A percentile compares a stretch with the other conserved stretches of the same genome.
Evolutionary conservation across 768 basidiomycete genomes (phyloP).

Genomic region (Ramaria sp.): DNA sequence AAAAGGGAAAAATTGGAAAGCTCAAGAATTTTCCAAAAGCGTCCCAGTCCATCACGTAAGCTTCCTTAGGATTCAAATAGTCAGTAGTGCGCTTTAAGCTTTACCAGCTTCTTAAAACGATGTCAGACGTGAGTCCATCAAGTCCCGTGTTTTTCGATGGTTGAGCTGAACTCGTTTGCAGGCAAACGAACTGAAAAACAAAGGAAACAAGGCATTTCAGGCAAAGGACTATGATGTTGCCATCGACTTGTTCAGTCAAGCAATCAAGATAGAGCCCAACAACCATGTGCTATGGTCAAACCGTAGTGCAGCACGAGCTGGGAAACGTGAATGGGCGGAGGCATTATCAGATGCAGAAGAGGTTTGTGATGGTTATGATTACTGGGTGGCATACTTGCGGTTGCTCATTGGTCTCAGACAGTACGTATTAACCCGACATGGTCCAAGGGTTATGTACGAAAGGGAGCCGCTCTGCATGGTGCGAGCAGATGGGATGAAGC

Average conservation of each 20-base stretch:
- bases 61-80: neutral
- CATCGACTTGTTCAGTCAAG: conserved; percentile 71
- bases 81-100: neutral
- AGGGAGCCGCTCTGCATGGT: conserved; percentile 90
- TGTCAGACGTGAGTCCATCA: neutral
- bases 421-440: conserved; percentile 70
- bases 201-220: conserved; percentile 91
- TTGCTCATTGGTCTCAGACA: conserved; percentile 36
- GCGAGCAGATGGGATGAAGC: conserved; percentile 70
- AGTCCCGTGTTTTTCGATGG: neutral
- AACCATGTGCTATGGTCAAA: conserved; percentile 93
- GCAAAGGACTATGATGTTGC: conserved; percentile 89
- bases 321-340: conserved; percentile 63
- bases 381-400: neutral
- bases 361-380: conserved; percentile 38
- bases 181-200: conserved; percentile 69
- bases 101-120: neutral
- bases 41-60: neutral
- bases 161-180: conserved; percentile 12
- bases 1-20: conserved; percentile 7
- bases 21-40: conserved; percentile 4
- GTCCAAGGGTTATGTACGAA: conserved; percentile 85
- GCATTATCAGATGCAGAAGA: conserved; percentile 86
- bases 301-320: conserved; percentile 82
- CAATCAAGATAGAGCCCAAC: conserved; percentile 67